Percentiles rank a stretch among this genome's conserved stretches.
Conservation (phyloP, 805 yeast genomes). For the Torulaspora delbrueckii region DNA sequence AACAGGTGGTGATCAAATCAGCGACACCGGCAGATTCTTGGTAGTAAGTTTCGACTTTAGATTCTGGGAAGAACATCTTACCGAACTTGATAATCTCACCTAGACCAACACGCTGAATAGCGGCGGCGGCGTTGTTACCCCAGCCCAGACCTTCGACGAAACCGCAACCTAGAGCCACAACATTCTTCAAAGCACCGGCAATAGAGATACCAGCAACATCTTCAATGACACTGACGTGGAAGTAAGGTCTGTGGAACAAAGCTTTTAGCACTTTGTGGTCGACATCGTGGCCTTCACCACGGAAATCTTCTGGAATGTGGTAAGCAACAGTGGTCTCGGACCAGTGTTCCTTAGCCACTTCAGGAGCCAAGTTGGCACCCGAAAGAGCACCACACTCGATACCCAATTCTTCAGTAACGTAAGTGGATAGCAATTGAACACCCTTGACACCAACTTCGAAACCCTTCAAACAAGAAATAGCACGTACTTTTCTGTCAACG, state of each 20-base stretch:
- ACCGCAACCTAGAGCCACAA: conserved; percentile 94
- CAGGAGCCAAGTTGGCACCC: conserved; percentile 97
- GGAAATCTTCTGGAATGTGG: conserved; percentile 58
- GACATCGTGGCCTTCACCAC: conserved; percentile 46
- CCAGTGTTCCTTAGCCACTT: conserved; percentile 93
- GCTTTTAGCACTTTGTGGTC: conserved; percentile 68
- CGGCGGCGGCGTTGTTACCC: conserved; percentile 99
- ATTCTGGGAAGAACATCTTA: conserved; percentile 69
- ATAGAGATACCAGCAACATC: conserved; percentile 96
- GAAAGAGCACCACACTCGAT: conserved; percentile 93
- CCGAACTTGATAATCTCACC: conserved; percentile 88
- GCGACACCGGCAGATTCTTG: conserved; percentile 97
- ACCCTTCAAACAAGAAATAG: conserved; percentile 94
- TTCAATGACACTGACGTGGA: conserved; percentile 88
- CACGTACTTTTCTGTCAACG: conserved; percentile 66
- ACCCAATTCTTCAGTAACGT: conserved; percentile 73
- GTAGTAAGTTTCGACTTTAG: conserved; percentile 75
- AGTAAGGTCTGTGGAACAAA: conserved; percentile 94
- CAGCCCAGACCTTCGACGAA: conserved; percentile 96
- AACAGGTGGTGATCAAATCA: conserved; percentile 93
- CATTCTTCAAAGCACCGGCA: conserved; percentile 95
- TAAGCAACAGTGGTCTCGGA: conserved; percentile 97
- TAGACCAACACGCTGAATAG: conserved; percentile 93
- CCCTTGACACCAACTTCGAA: conserved; percentile 83
- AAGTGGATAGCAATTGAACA: conserved; percentile 74